Evolutionary conservation across 305 asterid species (phyloP), one percentile per base, ranked within the genome.

Genomic region (Solanum hybrid): DNA sequence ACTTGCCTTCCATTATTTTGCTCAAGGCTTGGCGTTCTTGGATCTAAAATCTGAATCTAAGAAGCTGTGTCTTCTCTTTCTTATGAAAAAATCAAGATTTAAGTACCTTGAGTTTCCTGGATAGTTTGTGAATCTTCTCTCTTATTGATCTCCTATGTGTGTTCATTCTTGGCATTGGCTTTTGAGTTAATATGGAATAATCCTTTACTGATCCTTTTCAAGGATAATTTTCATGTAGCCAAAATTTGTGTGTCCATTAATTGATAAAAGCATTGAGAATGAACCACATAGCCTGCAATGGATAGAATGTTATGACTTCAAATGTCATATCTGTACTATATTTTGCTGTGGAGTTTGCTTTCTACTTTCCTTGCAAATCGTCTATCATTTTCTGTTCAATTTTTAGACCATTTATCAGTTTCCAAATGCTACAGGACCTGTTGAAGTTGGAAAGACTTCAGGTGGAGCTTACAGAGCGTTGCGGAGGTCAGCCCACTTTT

Each of bases 401-500:
- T 51, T 72, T 73, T 32, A 82, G 88, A 88, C 17, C 51, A 89
- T 32, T 87, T 60, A 46, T 78, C 91, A 79, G 60, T 87, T 72
- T 17, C 38, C n/a, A 26, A 89, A 87, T 87, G 88, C 88, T 92
- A 89, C 95, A 97, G 99, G 98, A 91, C 88, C 94, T 95, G 42
- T 89, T 95, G 90, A 96, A 95, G 91, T 90, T 97, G 94, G 99
- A 96, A 93, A 94, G 95, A 90, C 96, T 96, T 82, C 94, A 94
- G 27, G 94, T 86, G 89, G 98, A 97, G 92, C 97, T 97, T 79
- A 88, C 71, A 29, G 87, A 94, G 77, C 95, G 98, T 64, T 95
- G 87, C 81, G 98, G 98, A 51, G 89, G 90, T 87, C 91, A 91
- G 93, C 97, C 99, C 69, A 92, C 97, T 51, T 90, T 92, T 91